Percentiles rank a stretch among this genome's conserved stretches.
These are phyloP conservation scores for Cryptococcus sp. DNA, from an alignment of 1,284 basidiomycete species.

Conservation along the genomic window DNA sequence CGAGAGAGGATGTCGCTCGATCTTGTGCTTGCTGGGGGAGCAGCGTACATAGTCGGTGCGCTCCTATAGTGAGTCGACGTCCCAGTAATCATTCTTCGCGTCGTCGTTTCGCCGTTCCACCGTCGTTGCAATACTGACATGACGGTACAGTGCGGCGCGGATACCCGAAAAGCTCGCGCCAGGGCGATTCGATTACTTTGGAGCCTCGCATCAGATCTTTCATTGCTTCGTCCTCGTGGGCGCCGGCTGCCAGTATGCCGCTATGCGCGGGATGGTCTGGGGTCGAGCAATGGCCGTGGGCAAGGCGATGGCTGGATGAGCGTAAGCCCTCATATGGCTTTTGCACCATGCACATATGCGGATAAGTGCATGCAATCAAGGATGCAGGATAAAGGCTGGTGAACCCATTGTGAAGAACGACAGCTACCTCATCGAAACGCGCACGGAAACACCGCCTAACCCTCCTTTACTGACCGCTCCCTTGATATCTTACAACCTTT, in stretches of 20 bases:
- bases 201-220: constrained; percentile 80
- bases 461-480: too few species aligned
- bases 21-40: constrained; percentile 69
- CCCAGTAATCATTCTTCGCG: not conserved
- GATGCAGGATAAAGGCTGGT: too few species aligned
- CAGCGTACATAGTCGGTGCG: constrained; percentile 70
- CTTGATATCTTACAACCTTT: too few species aligned
- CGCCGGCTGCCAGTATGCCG: constrained; percentile 69
- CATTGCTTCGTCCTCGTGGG: constrained; percentile 78
- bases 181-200: constrained; percentile 77
- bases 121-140: not conserved
- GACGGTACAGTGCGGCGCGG: constrained; percentile 66
- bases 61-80: constrained; percentile 74
- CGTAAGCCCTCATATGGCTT: too few species aligned
- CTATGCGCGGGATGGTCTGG: constrained; percentile 46
- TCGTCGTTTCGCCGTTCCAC: not conserved
- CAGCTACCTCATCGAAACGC: too few species aligned
- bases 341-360: too few species aligned
- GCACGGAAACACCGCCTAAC: too few species aligned
- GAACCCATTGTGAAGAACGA: too few species aligned
- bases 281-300: constrained; percentile 30
- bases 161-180: constrained; percentile 77
- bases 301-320: constrained; percentile 3
- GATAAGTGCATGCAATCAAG: too few species aligned
- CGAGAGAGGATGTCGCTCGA: constrained; percentile 66